Evolutionary conservation across 148 eudicot genomes (phyloP), one percentile per base, ranked within the genome.

Genomic region (Pouteria glomerata): DNA sequence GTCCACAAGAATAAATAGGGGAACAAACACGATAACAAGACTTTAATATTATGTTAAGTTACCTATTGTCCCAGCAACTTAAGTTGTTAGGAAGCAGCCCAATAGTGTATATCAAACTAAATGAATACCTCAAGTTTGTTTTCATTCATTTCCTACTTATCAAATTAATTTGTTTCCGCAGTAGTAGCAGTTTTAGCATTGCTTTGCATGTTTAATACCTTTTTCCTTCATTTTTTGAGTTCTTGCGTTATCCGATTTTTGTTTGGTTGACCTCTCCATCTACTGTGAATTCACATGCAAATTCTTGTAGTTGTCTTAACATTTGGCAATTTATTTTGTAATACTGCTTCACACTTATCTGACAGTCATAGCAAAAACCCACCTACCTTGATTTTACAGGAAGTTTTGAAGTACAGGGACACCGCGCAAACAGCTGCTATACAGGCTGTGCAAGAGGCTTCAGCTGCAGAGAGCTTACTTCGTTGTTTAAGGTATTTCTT

Each of bases 391-490:
- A 51, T 21, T 23, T 37, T 74, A 58, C 81, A 92, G 97, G 96
- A 90, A 76, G 96, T 90, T 55, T 35, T 90, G 73, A 86, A 76
- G 86, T 83, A 83, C 74, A 89, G 97, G 80, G 88, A 89, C 70
- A 83, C 97, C 11, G 96, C 96, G 6, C 97, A 89, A 80, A 79
- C 78, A 34, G 90, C 92, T 68, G 96, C 97, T 37, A 79, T 89
- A 63, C 96, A 87, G 77, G 97, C 97, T 61, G 74, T 92, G 83
- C 89, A 88, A 79, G 96, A 88, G 83, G 93, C 97, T 75, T 85
- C 91, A n/a, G 87, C 85, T 72, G 89, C 97, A 5, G 96, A 90
- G 77, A 82, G 78, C 77, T 68, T 90, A 65, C 93, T 92, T 59
- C 83, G 84, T 63, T 92, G 97, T 74, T 79, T 92, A 79, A 87